Conservation (phyloP, 345 rosid genomes). For the Erucastrum elatum region DNA sequence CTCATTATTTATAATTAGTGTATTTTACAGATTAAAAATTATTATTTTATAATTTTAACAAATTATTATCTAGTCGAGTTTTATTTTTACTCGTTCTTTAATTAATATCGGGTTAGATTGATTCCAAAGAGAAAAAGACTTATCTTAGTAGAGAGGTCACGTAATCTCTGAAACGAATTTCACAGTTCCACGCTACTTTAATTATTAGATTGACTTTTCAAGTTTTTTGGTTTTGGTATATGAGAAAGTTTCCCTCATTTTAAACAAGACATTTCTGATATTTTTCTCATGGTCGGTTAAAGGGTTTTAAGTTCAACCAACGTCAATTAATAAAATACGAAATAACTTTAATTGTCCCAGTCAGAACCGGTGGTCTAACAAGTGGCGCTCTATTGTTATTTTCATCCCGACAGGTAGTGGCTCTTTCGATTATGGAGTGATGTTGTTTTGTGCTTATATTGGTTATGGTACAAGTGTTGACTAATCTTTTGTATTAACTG, state of each 20-base stretch:
- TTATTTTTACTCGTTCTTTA: background rate
- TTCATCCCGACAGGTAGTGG: too few species aligned
- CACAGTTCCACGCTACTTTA: conserved; percentile 26
- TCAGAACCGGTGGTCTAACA: conserved; percentile 8
- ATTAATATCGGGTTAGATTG: background rate
- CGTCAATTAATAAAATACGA: background rate
- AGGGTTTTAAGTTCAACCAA: background rate
- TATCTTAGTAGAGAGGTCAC: conserved; percentile 18
- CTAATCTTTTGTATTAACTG: too few species aligned
- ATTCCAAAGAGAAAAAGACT: background rate
- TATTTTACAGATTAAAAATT: too few species aligned
- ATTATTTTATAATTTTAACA: background rate
- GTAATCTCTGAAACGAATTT: conserved; percentile 13
- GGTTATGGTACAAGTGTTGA: too few species aligned
- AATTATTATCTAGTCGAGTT: background rate
- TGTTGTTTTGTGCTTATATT: too few species aligned
- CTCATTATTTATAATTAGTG: background rate
- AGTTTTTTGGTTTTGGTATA: background rate
- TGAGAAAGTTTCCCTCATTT: background rate
- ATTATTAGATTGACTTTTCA: conserved; percentile 24
- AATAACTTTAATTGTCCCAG: background rate
- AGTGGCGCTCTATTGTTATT: too few species aligned
- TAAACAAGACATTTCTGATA: background rate
- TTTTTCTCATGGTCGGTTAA: conserved; percentile 13
- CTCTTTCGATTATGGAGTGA: too few species aligned